A percentile compares a stretch with the other conserved stretches of the same genome.
Conservation (phyloP, 768 basidiomycete genomes). For the Lactifluus volemus region DNA sequence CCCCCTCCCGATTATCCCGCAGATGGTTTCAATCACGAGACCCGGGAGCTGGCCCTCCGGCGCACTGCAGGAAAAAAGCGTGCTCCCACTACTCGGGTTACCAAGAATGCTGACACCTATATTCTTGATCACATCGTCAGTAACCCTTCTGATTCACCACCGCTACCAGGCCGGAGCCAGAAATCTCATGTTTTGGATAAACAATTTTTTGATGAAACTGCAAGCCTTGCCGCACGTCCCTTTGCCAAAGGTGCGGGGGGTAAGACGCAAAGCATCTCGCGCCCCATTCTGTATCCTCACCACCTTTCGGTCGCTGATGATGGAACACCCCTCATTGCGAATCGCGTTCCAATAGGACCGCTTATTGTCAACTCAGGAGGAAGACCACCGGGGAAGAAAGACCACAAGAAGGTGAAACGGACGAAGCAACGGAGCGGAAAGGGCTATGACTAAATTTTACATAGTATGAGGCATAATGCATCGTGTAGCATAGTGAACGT, state of each 20-base stretch:
- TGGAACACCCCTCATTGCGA: slow-evolving; percentile 50
- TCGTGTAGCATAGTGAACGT: background rate
- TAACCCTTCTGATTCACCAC: slow-evolving; percentile 8
- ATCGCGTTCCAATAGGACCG: slow-evolving; percentile 35
- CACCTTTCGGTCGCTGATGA: slow-evolving; percentile 74
- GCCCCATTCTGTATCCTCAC: slow-evolving; percentile 69
- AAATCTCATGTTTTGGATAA: slow-evolving; percentile 69
- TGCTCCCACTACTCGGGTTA: slow-evolving; percentile 81
- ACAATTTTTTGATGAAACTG: slow-evolving; percentile 66
- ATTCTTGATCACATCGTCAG: slow-evolving; percentile 6
- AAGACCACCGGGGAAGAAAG: slow-evolving; percentile 55
- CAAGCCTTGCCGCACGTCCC: slow-evolving; percentile 46
- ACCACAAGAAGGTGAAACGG: slow-evolving; percentile 73
- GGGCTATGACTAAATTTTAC: slow-evolving; percentile 62
- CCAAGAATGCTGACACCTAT: slow-evolving; percentile 74
- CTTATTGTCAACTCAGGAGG: slow-evolving; percentile 33
- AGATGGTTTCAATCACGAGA: slow-evolving; percentile 65
- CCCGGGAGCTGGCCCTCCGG: slow-evolving; percentile 49
- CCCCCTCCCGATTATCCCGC: slow-evolving; percentile 68
- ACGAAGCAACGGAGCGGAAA: slow-evolving; percentile 88
- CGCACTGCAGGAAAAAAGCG: slow-evolving; percentile 72
- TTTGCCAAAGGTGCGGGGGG: slow-evolving; percentile 53
- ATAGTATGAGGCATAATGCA: background rate
- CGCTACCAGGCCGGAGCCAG: slow-evolving; percentile 24
- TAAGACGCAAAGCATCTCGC: slow-evolving; percentile 51